Percentiles rank a stretch among this genome's conserved stretches.
phyloP scores from a whole-genome alignment of 768 basidiomycete species.

The Mycena crocata region DNA sequence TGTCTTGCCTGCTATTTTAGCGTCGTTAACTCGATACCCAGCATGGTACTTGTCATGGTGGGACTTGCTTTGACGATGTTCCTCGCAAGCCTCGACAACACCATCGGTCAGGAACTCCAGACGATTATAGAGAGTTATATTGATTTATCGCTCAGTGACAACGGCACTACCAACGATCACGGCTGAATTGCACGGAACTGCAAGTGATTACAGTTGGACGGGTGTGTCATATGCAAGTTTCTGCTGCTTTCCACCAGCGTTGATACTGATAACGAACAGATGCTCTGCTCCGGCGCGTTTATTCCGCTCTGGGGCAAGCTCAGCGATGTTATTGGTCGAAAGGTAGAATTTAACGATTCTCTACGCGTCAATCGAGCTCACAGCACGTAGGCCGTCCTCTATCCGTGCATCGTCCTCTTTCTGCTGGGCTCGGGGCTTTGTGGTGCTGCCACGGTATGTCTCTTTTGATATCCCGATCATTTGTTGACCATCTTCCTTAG shows the following conservation, averaged over 20 bases:
- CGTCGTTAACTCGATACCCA: too few species aligned
- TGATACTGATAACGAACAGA: neutral
- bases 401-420: slow-evolving; percentile 24
- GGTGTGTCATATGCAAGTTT: slow-evolving; percentile 16
- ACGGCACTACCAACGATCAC: slow-evolving; percentile 32
- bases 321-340: slow-evolving; percentile 24
- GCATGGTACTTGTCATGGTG: slow-evolving; percentile 26
- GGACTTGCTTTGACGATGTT: slow-evolving; percentile 24
- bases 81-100: slow-evolving; percentile 25
- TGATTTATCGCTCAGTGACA: too few species aligned
- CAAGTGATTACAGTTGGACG: slow-evolving; percentile 28
- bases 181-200: slow-evolving; percentile 25
- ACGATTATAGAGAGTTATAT: too few species aligned
- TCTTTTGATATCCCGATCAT: neutral
- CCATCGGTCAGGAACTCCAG: too few species aligned
- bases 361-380: neutral
- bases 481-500: neutral
- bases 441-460: slow-evolving; percentile 22
- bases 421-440: slow-evolving; percentile 25
- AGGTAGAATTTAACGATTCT: neutral
- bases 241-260: neutral
- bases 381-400: slow-evolving; percentile 6
- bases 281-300: slow-evolving; percentile 24
- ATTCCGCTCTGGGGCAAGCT: slow-evolving; percentile 26
- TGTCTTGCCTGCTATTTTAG: too few species aligned